A percentile compares a stretch with the other conserved stretches of the same genome.
Conservation (phyloP, 2,329 filamentous ascomycete genomes). For the Aureobasidium leucospermi region DNA sequence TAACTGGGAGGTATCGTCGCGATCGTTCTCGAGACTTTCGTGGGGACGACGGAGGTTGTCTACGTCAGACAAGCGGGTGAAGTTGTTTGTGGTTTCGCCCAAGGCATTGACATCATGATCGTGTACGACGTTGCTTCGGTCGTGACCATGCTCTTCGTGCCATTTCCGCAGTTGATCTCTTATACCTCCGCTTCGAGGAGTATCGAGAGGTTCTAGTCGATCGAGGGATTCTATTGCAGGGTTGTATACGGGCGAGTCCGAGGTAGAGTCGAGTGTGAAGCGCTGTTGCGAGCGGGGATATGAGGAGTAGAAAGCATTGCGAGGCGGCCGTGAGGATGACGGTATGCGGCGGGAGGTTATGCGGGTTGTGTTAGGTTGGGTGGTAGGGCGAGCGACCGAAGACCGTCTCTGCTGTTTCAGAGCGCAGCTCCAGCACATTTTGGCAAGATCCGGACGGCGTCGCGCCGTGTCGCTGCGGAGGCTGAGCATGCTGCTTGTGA, state of each 20-base stretch:
- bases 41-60: constrained; percentile 19
- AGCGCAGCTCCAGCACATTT: constrained; percentile 17
- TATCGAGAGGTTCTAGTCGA: not conserved
- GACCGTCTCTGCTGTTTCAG: constrained; percentile 1
- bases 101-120: constrained; percentile 23
- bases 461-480: not conserved
- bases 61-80: constrained; percentile 25
- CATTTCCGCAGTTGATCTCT: constrained; percentile 34
- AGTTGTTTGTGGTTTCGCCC: constrained; percentile 20
- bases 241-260: constrained; percentile 1
- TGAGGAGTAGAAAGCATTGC: not conserved
- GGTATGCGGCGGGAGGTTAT: no score
- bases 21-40: constrained; percentile 22
- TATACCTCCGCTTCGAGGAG: constrained; percentile 19
- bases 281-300: not conserved
- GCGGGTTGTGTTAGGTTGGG: not conserved
- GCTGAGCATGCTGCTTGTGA: not conserved
- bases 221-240: not conserved
- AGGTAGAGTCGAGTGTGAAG: not conserved
- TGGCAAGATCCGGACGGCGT: not conserved
- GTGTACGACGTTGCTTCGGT: constrained; percentile 18
- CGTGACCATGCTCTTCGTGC: constrained; percentile 34
- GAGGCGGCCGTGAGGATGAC: not conserved
- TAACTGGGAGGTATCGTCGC: constrained; percentile 19
- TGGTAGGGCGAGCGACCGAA: not conserved